phyloP scores from a whole-genome alignment of 306 rosid genomes.

The Fragaria nilgerrensis region DNA sequence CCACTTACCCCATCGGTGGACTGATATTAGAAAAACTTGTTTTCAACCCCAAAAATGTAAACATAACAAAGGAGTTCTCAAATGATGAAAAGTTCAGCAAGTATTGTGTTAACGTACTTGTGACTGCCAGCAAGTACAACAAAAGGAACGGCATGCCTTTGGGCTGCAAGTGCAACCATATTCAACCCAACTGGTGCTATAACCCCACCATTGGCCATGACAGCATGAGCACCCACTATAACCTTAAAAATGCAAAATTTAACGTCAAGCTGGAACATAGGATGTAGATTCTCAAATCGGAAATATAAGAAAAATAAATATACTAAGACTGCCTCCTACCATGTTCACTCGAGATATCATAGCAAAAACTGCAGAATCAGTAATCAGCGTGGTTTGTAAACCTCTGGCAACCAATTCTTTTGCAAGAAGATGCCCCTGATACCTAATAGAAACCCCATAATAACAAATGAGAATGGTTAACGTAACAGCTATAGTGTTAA shows the following conservation, averaged over 20 bases:
- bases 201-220: slow-evolving; percentile 99
- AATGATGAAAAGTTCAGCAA: neutral
- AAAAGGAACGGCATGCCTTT: slow-evolving; percentile 97
- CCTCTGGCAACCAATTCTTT: slow-evolving; percentile 79
- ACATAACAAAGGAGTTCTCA: neutral
- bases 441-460: slow-evolving; percentile 39
- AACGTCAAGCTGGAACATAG: slow-evolving; percentile 26
- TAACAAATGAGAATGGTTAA: slow-evolving; percentile 4
- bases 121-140: slow-evolving; percentile 98
- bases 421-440: slow-evolving; percentile 87
- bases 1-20: neutral
- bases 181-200: slow-evolving; percentile 90
- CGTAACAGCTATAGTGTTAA: slow-evolving; percentile 16
- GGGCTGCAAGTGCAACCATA: slow-evolving; percentile 99
- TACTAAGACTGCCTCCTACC: slow-evolving; percentile 43
- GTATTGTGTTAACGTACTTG: slow-evolving; percentile 46
- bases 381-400: slow-evolving; percentile 72
- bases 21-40: neutral
- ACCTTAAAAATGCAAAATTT: slow-evolving; percentile 52
- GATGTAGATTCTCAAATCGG: slow-evolving; percentile 2
- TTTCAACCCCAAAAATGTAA: neutral
- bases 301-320: neutral
- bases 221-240: slow-evolving; percentile 98
- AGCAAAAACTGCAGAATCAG: slow-evolving; percentile 88
- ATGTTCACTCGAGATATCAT: slow-evolving; percentile 91